A percentile compares a stretch with the other conserved stretches of the same genome.
phyloP scores from a whole-genome alignment of 371 early-diverging fungal genomes.

The Mucor irregularis region DNA sequence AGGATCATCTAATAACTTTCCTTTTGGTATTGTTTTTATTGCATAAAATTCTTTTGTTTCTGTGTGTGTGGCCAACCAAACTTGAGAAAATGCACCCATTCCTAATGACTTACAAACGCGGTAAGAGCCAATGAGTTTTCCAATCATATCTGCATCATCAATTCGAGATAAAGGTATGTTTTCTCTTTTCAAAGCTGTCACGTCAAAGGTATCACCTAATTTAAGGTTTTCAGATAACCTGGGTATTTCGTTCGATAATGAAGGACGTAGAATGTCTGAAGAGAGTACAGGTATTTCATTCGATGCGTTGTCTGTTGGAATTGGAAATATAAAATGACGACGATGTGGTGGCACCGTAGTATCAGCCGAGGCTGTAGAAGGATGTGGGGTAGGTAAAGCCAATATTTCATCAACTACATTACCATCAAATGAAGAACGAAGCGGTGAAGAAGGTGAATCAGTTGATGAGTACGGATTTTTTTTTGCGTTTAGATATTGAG shows the following conservation, averaged over 20 bases:
- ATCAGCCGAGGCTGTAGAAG: slow-evolving; percentile 15
- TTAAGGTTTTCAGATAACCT: slow-evolving; percentile 3
- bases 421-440: background rate
- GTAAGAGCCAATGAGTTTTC: slow-evolving; percentile 36
- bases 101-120: slow-evolving; percentile 36
- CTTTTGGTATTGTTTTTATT: slow-evolving; percentile 45
- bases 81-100: slow-evolving; percentile 51
- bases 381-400: slow-evolving; percentile 39
- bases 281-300: slow-evolving; percentile 24
- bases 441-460: background rate
- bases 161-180: background rate
- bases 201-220: slow-evolving; percentile 5
- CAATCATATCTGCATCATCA: slow-evolving; percentile 27
- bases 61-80: slow-evolving; percentile 36
- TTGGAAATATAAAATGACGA: slow-evolving; percentile 7
- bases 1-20: slow-evolving; percentile 34
- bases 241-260: slow-evolving; percentile 2
- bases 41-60: slow-evolving; percentile 28
- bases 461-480: slow-evolving; percentile 5
- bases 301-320: background rate
- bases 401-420: slow-evolving; percentile 23
- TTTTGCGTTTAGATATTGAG: slow-evolving; percentile 26
- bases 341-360: background rate
- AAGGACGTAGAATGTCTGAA: background rate
- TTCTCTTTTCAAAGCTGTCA: slow-evolving; percentile 15